These are phyloP conservation scores for Monosporozyma yasuniensis DNA, from an alignment of 805 yeast species.

Conservation along the genomic window DNA sequence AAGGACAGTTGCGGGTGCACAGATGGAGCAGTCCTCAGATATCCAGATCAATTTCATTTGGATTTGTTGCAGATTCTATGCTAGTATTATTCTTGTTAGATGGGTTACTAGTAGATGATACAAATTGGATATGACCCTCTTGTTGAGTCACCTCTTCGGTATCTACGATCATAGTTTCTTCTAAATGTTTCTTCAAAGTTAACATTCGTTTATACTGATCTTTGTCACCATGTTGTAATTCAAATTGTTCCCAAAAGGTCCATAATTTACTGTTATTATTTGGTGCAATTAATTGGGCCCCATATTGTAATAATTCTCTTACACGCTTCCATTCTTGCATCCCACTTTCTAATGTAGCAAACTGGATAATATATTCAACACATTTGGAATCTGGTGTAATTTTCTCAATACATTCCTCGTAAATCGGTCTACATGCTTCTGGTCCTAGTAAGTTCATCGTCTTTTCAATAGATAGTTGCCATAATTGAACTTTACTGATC, in stretches of 20 bases:
- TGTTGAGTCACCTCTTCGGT: constrained; percentile 20
- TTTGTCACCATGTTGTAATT: constrained; percentile 61
- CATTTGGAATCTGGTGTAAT: constrained; percentile 36
- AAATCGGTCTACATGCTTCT: constrained; percentile 39
- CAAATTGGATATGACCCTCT: constrained; percentile 35
- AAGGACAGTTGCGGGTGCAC: neutral
- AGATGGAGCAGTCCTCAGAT: constrained; percentile 3
- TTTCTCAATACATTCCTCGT: constrained; percentile 42
- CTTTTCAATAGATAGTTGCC: constrained; percentile 36
- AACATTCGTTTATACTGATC: constrained; percentile 67
- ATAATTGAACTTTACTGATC: constrained; percentile 32
- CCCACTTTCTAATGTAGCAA: constrained; percentile 48
- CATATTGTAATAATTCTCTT: constrained; percentile 52
- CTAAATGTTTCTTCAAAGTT: constrained; percentile 41
- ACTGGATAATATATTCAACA: constrained; percentile 40
- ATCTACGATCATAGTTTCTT: constrained; percentile 23
- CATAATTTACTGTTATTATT: constrained; percentile 36
- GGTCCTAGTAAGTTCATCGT: constrained; percentile 35
- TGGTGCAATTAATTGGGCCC: constrained; percentile 37
- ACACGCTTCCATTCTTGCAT: constrained; percentile 50
- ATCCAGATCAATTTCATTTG: constrained; percentile 8
- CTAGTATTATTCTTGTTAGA: neutral
- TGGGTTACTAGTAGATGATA: constrained; percentile 31
- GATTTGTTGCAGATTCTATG: constrained; percentile 2
- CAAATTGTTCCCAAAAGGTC: constrained; percentile 69